Evolutionary conservation across 345 rosid genomes (phyloP).

Genomic region (Odontarrhena argentea): DNA sequence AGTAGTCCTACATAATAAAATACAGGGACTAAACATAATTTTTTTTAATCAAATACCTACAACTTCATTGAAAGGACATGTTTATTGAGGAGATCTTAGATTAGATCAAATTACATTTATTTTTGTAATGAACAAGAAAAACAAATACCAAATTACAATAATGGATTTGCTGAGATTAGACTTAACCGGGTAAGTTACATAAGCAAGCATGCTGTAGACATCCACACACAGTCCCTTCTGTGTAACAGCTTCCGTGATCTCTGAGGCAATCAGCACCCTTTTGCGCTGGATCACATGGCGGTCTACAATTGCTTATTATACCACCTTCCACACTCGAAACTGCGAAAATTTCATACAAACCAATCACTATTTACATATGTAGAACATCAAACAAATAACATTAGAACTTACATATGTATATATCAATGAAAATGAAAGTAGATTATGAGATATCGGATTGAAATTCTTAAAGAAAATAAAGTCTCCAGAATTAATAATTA

Average conservation of each 20-base stretch:
- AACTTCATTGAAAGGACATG: no score
- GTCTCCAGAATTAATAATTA: no score
- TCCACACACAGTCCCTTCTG: background rate
- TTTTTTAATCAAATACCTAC: no score
- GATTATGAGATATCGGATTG: no score
- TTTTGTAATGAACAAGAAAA: no score
- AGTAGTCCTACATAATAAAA: background rate
- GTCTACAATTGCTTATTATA: background rate
- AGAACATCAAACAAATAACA: no score
- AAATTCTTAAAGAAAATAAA: no score
- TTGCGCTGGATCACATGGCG: background rate
- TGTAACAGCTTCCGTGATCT: background rate
- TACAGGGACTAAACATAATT: no score
- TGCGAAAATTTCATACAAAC: background rate
- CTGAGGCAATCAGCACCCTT: background rate
- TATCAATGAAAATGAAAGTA: background rate
- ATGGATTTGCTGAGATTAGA: background rate
- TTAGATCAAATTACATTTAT: no score
- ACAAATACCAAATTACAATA: background rate
- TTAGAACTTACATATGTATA: background rate
- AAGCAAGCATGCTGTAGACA: background rate
- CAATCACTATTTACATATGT: no score
- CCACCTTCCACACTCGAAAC: background rate
- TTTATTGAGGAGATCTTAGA: no score
- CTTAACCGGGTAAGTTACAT: background rate